Evolutionary conservation across 1,284 basidiomycete genomes (phyloP), one percentile per base, ranked within the genome.

Genomic region (Fomitopsis schrenkii): DNA sequence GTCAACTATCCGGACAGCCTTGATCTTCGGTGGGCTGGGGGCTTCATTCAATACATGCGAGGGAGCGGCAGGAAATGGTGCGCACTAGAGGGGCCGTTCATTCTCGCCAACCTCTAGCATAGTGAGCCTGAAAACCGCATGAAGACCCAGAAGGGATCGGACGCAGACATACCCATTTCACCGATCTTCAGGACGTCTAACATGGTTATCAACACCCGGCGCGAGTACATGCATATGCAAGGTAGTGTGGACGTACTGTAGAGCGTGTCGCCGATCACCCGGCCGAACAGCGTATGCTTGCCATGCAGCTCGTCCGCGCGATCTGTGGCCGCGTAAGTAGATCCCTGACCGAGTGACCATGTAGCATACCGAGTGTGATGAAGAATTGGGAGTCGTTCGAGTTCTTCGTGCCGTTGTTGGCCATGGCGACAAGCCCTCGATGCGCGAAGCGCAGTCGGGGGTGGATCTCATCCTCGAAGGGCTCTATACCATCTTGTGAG

Each of bases 401-500:
- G 71, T 94, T 83, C 73, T 93, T 90, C 53, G 81, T 82, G 15
- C 94, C 93, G 61, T 87, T 89, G 71, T 97, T 98, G 1, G 97
- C 97, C 93, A 97, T 97, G 0, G 84, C 97, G 0, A 99, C 87
- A 5, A 99, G 74, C 0, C 97, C 97, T 62, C 97, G 88, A 65
- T 97, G 86, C 6, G 86, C 75, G 72, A 90, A 95, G 19, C 88
- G 83, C 63, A 99, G 77, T 28, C 97, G 85, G 6, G 95, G 94
- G 70, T 96, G 94, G n/a, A 94, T 88, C 76, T 98, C 95, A 76
- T 97, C 93, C 68, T 91, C 87, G 67, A 98, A 97, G 0, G 91
- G 91, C 67, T 96, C 92, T 89, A 71, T 58, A 33, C 59, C 12
- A 22, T 19, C 12, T 5, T n/a, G 7, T 22, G 17, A 63, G 48